phyloP scores from a whole-genome alignment of 108 stramenopile species.

The Craspedostauros australis region DNA sequence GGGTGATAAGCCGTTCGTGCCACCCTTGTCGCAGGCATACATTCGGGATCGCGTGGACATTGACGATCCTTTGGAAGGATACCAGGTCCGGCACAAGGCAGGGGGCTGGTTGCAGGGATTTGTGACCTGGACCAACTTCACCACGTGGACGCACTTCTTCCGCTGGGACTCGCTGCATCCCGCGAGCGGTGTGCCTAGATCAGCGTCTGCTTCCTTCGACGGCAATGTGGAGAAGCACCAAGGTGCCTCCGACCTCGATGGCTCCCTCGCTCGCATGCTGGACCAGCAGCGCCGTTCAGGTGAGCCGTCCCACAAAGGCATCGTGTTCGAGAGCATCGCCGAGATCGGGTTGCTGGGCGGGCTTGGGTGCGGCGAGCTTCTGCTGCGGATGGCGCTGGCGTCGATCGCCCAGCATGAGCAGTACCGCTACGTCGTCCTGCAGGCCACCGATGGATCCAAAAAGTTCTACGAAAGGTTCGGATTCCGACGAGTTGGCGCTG shows the following conservation, averaged over 20 bases:
- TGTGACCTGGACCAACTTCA: constrained; percentile 56
- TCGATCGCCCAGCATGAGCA: constrained; percentile 14
- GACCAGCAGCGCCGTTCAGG: constrained; percentile 34
- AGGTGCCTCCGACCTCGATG: constrained; percentile 19
- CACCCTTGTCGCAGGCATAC: constrained; percentile 47
- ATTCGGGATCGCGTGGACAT: constrained; percentile 68
- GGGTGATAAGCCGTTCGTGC: constrained; percentile 12
- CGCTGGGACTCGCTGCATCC: constrained; percentile 47
- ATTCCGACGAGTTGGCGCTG: constrained; percentile 63
- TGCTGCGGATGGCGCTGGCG: constrained; percentile 53
- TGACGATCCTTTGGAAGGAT: constrained; percentile 70
- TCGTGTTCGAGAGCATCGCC: constrained; percentile 53
- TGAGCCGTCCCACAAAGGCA: constrained; percentile 37
- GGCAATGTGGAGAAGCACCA: too few relatives aligned
- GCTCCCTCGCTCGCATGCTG: constrained; percentile 27
- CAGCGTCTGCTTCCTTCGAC: background rate
- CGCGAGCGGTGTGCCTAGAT: constrained; percentile 22
- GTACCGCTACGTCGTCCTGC: constrained; percentile 56
- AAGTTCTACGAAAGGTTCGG: constrained; percentile 70
- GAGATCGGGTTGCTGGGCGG: constrained; percentile 58
- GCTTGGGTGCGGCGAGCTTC: constrained; percentile 55
- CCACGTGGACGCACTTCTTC: constrained; percentile 65
- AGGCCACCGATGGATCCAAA: constrained; percentile 42
- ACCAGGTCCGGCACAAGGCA: constrained; percentile 42
- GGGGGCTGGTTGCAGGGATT: constrained; percentile 74